phyloP scores from a whole-genome alignment of 805 yeast species.

The Huiozyma naganishii region DNA sequence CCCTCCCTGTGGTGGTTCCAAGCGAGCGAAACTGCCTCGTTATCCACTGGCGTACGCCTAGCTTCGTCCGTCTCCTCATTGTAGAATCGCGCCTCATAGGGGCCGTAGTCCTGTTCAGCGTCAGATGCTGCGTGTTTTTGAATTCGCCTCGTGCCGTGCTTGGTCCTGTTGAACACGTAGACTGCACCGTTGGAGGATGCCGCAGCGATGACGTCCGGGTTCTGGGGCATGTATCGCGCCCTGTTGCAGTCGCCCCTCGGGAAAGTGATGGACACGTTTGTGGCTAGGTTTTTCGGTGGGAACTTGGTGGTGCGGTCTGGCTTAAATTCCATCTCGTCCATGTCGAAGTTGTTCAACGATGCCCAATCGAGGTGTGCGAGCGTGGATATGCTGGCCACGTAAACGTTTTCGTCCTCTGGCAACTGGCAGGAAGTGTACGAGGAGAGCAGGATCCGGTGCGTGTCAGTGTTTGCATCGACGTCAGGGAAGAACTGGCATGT shows the following conservation, averaged over 20 bases:
- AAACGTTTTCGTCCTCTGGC: conserved; percentile 26
- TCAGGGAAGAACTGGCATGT: conserved; percentile 61
- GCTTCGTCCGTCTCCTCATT: conserved; percentile 10
- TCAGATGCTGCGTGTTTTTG: conserved; percentile 6
- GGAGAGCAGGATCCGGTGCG: conserved; percentile 23
- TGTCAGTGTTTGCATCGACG: conserved; percentile 18
- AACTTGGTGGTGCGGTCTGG: conserved; percentile 23
- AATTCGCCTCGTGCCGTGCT: conserved; percentile 44
- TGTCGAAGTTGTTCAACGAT: conserved; percentile 28
- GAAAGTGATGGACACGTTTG: conserved; percentile 20
- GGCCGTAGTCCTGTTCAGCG: not conserved
- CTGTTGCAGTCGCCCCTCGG: conserved; percentile 54
- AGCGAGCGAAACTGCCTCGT: conserved; percentile 59
- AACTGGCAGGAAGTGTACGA: conserved; percentile 27
- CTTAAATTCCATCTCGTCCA: conserved; percentile 30
- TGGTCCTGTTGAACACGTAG: conserved; percentile 70
- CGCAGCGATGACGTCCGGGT: conserved; percentile 72
- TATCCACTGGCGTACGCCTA: conserved; percentile 13
- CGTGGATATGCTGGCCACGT: conserved; percentile 23
- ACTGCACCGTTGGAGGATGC: conserved; percentile 56
- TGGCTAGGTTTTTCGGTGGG: conserved; percentile 19
- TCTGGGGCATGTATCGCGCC: conserved; percentile 70
- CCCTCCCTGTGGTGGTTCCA: conserved; percentile 69
- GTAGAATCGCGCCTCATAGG: conserved; percentile 13
- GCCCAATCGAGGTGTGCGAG: conserved; percentile 24